Evolutionary conservation across 441 rosid genomes (phyloP), one percentile per base, ranked within the genome.

Genomic region (Geranium incanum): DNA sequence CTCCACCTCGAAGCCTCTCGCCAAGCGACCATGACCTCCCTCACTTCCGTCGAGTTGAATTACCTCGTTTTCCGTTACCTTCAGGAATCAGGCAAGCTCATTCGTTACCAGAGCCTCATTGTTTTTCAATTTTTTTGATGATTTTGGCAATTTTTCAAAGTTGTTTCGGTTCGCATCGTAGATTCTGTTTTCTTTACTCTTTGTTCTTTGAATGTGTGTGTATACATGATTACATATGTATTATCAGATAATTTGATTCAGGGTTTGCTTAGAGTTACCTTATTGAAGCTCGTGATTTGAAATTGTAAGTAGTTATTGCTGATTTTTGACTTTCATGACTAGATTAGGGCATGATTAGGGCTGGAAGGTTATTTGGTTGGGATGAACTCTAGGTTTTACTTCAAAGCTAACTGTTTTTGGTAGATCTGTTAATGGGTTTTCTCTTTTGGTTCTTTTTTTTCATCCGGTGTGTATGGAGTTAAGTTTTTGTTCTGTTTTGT

Each of bases 51-150:
- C 57, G 97, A 91, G 68, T 72, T 95, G 85, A 95, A 95, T 83
- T 90, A 81, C 81, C 92, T 95, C 68, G 86, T 92, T 71, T 95
- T 92, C 79, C 97, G 98, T 11, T 95, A 92, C 78, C 94, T 95
- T 83, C 97, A 88, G 70, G 99, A 95, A 73, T 95, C 99, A 70
- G 98, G 99, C 89, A 36, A 57, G 63, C 28, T 57, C 63, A 15
- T 57, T 15, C 63, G 23, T 4, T 15, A 19, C 28, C 8, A 33
- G 77, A 37, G 63, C 55, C 65, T 67, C 15, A 1, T 36, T 39
- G 15, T 12, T 21, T 15, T 2, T 18, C 5, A 36, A 6, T 23
- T 57, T 19, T 36, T 59, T 18, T 18, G 1, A 1, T 39, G n/a
- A n/a, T 23, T 43, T 7, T 37, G 6, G 16, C 36, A n/a, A 50